A percentile compares a stretch with the other conserved stretches of the same genome.
Conservation (phyloP, 768 basidiomycete species). For the Lentinula boryana region DNA sequence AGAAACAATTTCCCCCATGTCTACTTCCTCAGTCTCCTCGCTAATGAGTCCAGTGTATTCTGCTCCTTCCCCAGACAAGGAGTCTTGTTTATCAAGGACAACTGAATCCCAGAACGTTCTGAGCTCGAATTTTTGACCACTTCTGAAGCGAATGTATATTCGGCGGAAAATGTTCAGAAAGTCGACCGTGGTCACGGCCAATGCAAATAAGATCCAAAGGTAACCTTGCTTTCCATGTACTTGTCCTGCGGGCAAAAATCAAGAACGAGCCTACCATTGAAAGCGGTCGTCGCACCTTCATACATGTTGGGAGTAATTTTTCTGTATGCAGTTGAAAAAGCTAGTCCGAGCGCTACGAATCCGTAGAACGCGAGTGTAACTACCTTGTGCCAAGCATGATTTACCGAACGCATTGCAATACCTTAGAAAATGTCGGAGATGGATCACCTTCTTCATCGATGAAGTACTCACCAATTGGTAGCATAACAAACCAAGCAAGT, state of each 20-base stretch:
- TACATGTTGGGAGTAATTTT: constrained; percentile 86
- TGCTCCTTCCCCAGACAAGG: constrained; percentile 17
- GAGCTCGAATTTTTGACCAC: constrained; percentile 38
- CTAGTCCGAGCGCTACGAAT: constrained; percentile 57
- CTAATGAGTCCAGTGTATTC: constrained; percentile 58
- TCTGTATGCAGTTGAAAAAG: constrained; percentile 62
- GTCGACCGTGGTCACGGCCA: constrained; percentile 48
- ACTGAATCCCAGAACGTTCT: constrained; percentile 52
- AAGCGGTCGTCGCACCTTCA: constrained; percentile 29
- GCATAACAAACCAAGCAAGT: constrained; percentile 74
- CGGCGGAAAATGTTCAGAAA: constrained; percentile 45
- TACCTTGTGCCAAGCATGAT: constrained; percentile 57
- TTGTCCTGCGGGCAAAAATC: constrained; percentile 23
- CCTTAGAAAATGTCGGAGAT: constrained; percentile 32
- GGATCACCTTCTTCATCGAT: not conserved
- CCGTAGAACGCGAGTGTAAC: constrained; percentile 59
- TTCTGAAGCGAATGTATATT: constrained; percentile 38
- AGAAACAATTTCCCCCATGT: constrained; percentile 30
- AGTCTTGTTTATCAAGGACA: constrained; percentile 41
- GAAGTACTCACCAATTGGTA: constrained; percentile 62
- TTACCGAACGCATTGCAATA: constrained; percentile 74
- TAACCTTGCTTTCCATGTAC: constrained; percentile 60
- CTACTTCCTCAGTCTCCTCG: constrained; percentile 51
- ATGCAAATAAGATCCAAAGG: constrained; percentile 38
- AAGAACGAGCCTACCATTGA: not conserved